Percentiles rank a stretch among this genome's conserved stretches.
These are phyloP conservation scores for Rhodotorula mucilaginosa DNA, from an alignment of 1,284 basidiomycete genomes.

Conservation along the genomic window DNA sequence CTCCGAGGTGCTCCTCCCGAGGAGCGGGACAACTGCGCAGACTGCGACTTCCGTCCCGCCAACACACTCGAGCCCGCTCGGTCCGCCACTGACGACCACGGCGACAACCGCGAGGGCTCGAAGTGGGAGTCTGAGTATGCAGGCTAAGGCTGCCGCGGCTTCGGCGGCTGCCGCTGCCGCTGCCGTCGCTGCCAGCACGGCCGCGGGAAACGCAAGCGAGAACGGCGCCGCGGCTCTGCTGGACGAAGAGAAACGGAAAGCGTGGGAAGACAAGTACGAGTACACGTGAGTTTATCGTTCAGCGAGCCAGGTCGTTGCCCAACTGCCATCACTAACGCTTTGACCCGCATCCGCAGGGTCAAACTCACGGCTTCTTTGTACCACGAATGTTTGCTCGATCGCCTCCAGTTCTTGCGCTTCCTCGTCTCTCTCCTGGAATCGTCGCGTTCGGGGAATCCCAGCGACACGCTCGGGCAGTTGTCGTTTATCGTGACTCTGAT, in stretches of 20 bases:
- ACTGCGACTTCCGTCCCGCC: slow-evolving; percentile 3
- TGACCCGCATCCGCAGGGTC: slow-evolving; percentile 55
- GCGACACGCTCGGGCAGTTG: slow-evolving; percentile 71
- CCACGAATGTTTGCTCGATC: slow-evolving; percentile 76
- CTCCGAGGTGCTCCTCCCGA: slow-evolving; percentile 66
- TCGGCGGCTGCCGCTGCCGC: slow-evolving; percentile 1
- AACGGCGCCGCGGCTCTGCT: slow-evolving; percentile 49
- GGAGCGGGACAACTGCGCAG: neutral
- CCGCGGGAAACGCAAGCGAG: neutral
- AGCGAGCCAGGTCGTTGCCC: too few relatives aligned
- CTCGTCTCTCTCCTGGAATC: slow-evolving; percentile 70
- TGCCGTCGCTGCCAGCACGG: slow-evolving; percentile 59
- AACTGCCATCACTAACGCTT: neutral
- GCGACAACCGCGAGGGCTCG: slow-evolving; percentile 6
- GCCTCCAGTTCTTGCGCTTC: slow-evolving; percentile 76
- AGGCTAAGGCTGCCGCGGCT: slow-evolving; percentile 2
- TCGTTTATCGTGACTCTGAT: slow-evolving; percentile 73
- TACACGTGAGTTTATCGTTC: slow-evolving; percentile 62
- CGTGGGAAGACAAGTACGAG: slow-evolving; percentile 75
- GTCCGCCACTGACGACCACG: neutral
- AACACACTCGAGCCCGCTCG: neutral
- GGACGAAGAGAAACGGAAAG: slow-evolving; percentile 64
- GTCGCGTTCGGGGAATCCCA: slow-evolving; percentile 55
- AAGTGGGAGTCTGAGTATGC: slow-evolving; percentile 47
- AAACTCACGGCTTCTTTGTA: slow-evolving; percentile 74